Conservation (phyloP, 2,329 filamentous ascomycete genomes). For the Conoideocrella luteorostrata region DNA sequence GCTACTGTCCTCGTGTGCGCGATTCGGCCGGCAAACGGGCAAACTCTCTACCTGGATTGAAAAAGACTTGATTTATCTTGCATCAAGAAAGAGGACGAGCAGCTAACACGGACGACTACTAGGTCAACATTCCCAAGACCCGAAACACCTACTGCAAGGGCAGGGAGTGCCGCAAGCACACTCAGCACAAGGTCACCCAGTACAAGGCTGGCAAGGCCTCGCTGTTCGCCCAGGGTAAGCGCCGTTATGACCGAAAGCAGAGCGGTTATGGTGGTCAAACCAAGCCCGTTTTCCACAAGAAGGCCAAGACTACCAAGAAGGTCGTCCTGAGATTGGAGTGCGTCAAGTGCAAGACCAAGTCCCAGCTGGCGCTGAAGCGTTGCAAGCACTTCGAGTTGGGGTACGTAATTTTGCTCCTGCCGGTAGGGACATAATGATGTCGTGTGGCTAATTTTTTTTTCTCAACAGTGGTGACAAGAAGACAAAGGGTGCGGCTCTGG, state of each 20-base stretch:
- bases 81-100: neutral
- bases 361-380: conserved; percentile 95
- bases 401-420: conserved; percentile 51
- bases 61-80: conserved; percentile 1
- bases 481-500: conserved; percentile 99
- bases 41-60: neutral
- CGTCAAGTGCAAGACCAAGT: conserved; percentile 96
- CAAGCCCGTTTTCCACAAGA: conserved; percentile 99
- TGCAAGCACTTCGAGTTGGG: conserved; percentile 99
- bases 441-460: neutral
- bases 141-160: conserved; percentile 97
- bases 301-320: conserved; percentile 99
- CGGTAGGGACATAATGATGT: conserved; percentile 30
- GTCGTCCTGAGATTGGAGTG: conserved; percentile 97
- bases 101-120: conserved; percentile 10
- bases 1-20: neutral
- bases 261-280: conserved; percentile 99
- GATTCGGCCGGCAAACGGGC: neutral
- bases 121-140: conserved; percentile 99
- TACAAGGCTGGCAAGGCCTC: conserved; percentile 98
- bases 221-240: conserved; percentile 97
- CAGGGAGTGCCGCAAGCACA: conserved; percentile 89
- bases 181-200: conserved; percentile 88
- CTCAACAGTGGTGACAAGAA: conserved; percentile 95
- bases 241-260: conserved; percentile 99